These are phyloP conservation scores for Blastomyces parvus DNA, from an alignment of 2,329 filamentous ascomycete species.

Conservation along the genomic window DNA sequence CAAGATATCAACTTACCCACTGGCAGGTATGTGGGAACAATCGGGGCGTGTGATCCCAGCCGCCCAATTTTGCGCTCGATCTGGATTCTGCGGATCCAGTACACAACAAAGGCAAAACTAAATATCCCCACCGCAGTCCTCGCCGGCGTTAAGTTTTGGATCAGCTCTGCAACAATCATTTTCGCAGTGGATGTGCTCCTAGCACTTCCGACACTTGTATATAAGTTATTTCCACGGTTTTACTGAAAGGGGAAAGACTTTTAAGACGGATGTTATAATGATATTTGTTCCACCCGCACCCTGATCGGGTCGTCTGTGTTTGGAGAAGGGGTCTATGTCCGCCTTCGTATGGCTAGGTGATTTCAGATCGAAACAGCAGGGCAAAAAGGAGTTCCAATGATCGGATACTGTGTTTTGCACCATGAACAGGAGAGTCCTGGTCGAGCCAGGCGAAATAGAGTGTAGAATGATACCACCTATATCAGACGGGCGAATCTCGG, in stretches of 20 bases:
- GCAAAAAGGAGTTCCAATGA: not conserved
- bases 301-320: not conserved
- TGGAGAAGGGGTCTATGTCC: not conserved
- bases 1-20: conserved; percentile 22
- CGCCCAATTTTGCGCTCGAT: conserved; percentile 23
- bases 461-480: not conserved
- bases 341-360: not conserved
- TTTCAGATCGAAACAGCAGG: not conserved
- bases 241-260: no score
- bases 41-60: conserved; percentile 30
- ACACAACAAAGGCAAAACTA: conserved; percentile 32
- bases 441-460: conserved; percentile 5
- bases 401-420: not conserved
- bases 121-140: conserved; percentile 32
- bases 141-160: conserved; percentile 39
- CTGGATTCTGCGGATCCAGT: conserved; percentile 23
- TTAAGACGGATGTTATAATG: not conserved
- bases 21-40: conserved; percentile 27
- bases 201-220: not conserved
- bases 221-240: not conserved
- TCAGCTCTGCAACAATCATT: conserved; percentile 40
- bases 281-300: not conserved
- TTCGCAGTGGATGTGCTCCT: conserved; percentile 28
- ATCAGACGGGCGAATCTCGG: not conserved
- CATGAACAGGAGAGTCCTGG: not conserved